Evolutionary conservation across 306 rosid genomes (phyloP).

Genomic region (Trifolium repens): DNA sequence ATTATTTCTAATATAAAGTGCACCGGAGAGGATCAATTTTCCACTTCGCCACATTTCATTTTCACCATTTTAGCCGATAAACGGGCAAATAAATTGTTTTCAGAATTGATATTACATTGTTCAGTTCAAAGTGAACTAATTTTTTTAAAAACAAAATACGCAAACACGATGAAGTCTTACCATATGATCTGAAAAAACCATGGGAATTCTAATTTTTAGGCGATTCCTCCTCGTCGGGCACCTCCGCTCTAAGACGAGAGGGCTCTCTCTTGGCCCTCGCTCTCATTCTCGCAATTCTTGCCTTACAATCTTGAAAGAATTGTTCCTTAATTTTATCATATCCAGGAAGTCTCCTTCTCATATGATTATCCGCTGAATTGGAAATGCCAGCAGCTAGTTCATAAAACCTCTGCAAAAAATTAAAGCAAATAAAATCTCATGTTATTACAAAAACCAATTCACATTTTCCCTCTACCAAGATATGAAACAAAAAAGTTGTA

Average conservation of each 20-base stretch:
- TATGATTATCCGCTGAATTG: slow-evolving; percentile 1
- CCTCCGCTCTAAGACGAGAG: slow-evolving; percentile 36
- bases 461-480: slow-evolving; percentile 15
- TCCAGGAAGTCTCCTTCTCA: slow-evolving; percentile 59
- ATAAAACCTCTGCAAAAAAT: slow-evolving; percentile 58
- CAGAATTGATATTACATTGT: slow-evolving; percentile 19
- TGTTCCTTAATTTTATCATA: slow-evolving; percentile 52
- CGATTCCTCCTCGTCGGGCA: background rate
- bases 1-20: too few relatives aligned
- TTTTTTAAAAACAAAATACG: background rate
- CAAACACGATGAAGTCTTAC: slow-evolving; percentile 9
- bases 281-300: slow-evolving; percentile 37
- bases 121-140: slow-evolving; percentile 31
- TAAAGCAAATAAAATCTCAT: slow-evolving; percentile 33
- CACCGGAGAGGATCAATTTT: too few relatives aligned
- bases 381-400: slow-evolving; percentile 37
- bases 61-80: slow-evolving; percentile 23
- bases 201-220: slow-evolving; percentile 3
- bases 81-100: slow-evolving; percentile 2
- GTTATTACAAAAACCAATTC: slow-evolving; percentile 19
- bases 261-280: slow-evolving; percentile 44
- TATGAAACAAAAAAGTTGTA: slow-evolving; percentile 30
- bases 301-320: slow-evolving; percentile 21
- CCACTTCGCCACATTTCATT: background rate
- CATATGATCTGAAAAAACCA: slow-evolving; percentile 34